Evolutionary conservation across 2,329 filamentous ascomycete genomes (phyloP).

Genomic region (Aspergillus nomiae): DNA sequence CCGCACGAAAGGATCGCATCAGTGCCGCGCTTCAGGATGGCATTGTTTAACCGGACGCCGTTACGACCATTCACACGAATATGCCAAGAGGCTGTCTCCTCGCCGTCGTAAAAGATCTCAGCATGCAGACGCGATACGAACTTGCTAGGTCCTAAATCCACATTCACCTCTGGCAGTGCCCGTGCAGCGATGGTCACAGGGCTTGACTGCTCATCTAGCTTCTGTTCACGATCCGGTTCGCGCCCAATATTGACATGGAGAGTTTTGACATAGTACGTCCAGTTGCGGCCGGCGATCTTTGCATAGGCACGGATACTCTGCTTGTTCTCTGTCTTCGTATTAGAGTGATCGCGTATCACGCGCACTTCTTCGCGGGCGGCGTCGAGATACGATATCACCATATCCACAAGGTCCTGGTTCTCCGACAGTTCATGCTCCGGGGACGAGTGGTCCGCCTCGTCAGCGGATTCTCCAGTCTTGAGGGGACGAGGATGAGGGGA

Average conservation of each 20-base stretch:
- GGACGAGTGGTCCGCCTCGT: slow-evolving; percentile 44
- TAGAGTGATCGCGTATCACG: slow-evolving; percentile 48
- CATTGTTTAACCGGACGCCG: slow-evolving; percentile 80
- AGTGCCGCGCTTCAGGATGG: slow-evolving; percentile 66
- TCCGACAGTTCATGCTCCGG: slow-evolving; percentile 45
- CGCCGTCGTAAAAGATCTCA: slow-evolving; percentile 72
- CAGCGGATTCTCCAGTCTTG: slow-evolving; percentile 42
- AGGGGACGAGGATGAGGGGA: slow-evolving; percentile 34
- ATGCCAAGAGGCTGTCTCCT: slow-evolving; percentile 69
- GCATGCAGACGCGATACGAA: slow-evolving; percentile 78
- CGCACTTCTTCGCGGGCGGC: slow-evolving; percentile 47
- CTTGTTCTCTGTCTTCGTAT: slow-evolving; percentile 47
- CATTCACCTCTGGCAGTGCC: slow-evolving; percentile 64
- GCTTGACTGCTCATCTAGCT: slow-evolving; percentile 47
- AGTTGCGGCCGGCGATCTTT: slow-evolving; percentile 53
- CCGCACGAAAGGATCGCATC: slow-evolving; percentile 74
- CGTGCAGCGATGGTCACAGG: slow-evolving; percentile 48
- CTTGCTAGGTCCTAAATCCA: slow-evolving; percentile 85
- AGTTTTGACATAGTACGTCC: slow-evolving; percentile 56
- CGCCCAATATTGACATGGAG: slow-evolving; percentile 53
- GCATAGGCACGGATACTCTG: slow-evolving; percentile 53
- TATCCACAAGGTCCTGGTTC: slow-evolving; percentile 49
- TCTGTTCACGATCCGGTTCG: slow-evolving; percentile 49
- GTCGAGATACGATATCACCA: slow-evolving; percentile 50
- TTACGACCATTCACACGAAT: slow-evolving; percentile 89